Base-by-base conservation (phyloP, 805 yeast genomes). In the Candida odintsovae region DNA sequence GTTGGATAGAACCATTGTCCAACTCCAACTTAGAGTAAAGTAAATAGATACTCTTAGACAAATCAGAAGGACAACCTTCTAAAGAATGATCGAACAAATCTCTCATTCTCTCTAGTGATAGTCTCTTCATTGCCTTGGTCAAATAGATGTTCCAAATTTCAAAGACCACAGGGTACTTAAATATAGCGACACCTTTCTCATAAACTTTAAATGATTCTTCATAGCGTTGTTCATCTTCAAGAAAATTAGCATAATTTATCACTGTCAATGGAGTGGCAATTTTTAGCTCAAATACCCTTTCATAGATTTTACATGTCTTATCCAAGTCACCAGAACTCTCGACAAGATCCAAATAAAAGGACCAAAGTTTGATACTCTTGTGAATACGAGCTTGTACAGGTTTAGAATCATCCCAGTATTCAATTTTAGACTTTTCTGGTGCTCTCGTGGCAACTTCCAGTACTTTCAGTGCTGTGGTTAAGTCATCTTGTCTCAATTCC, bases 101-200 rank as follows among this genome's bases (percentile, higher is more conserved):
- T 33, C 96, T 68, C 6, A 86, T 64, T 50, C 83, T 65, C 52
- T 83, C 89, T 2, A 67, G 46, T 2, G 70, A 63, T 20, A 75
- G 51, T 40, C 60, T 51, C 28, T 62, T 54, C 28, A 82, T 51
- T 0, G 79, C 73, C 45, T 76, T 79, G 0, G 74, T 63, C 28
- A 90, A 59, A 61, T 89, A 90, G 10, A 76, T 66, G 44, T 75
- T 77, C 90, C 92, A 88, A 16, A 90, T 70, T 53, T 87, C 87
- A 55, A 74, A 81, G 38, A 75, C 78, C 3, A 77, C 71, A 0
- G 88, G 82, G 50, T 76, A 80, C 12, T 70, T 65, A 58, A 90
- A 90, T 6, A 74, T 53, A 2, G 65, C 68, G n/a, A 86, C 58
- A 0, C 90, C 95, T 9, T 76, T 64, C 58, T 89, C 96, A 63